phyloP scores from a whole-genome alignment of 129 eudicot species.

The Dittrichia graveolens region DNA sequence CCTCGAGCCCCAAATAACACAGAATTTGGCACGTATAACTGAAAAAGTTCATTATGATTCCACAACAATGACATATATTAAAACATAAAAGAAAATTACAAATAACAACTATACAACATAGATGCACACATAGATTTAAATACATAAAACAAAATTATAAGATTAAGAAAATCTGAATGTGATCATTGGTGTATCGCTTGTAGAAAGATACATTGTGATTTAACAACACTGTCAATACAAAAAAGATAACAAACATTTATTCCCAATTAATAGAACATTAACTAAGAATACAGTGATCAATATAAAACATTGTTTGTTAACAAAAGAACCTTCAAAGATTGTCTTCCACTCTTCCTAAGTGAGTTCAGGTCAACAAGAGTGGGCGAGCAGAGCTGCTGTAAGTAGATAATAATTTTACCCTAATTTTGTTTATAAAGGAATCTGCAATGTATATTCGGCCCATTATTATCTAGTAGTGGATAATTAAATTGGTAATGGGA shows the following conservation, averaged over 20 bases:
- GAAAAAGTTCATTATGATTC: slow-evolving; percentile 5
- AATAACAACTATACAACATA: neutral
- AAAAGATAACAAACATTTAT: slow-evolving; percentile 5
- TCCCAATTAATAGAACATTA: neutral
- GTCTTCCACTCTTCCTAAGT: slow-evolving; percentile 23
- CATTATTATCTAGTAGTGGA: slow-evolving; percentile 12
- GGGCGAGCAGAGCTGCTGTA: neutral
- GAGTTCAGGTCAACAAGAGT: slow-evolving; percentile 8
- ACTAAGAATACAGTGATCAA: neutral
- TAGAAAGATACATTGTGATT: slow-evolving; percentile 5
- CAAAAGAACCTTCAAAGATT: slow-evolving; percentile 5
- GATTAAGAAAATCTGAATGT: neutral
- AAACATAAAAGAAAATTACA: neutral
- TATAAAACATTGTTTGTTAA: slow-evolving; percentile 8
- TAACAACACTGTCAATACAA: neutral
- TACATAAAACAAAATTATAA: neutral
- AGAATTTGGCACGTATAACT: slow-evolving; percentile 15
- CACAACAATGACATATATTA: neutral
- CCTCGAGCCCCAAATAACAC: slow-evolving; percentile 20
- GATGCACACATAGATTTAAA: neutral
- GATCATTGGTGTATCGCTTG: neutral
- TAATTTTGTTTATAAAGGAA: slow-evolving; percentile 10
- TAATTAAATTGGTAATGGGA: neutral
- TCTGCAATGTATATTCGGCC: neutral
- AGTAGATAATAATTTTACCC: slow-evolving; percentile 11